A percentile compares a stretch with the other conserved stretches of the same genome.
Evolutionary conservation across 2,329 filamentous ascomycete genomes (phyloP).

Genomic region (Epichloe sp.): DNA sequence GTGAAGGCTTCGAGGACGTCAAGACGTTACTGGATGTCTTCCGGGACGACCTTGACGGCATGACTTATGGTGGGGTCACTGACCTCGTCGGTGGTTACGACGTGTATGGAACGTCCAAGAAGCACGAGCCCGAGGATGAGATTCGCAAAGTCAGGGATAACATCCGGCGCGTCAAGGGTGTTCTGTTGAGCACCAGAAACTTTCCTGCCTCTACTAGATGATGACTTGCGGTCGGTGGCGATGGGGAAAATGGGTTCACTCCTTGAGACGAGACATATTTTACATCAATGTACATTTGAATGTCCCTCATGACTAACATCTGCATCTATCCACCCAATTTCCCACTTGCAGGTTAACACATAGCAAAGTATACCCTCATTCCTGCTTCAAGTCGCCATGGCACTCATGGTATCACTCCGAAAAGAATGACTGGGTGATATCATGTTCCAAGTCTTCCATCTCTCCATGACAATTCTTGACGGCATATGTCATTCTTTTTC

Average conservation of each 20-base stretch:
- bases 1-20: slow-evolving; percentile 36
- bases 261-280: neutral
- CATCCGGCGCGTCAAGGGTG: slow-evolving; percentile 67
- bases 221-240: neutral
- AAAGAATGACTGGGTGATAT: too few species aligned
- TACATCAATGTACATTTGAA: neutral
- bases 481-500: slow-evolving; percentile 4
- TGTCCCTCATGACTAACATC: neutral
- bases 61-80: slow-evolving; percentile 33
- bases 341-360: neutral
- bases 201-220: slow-evolving; percentile 42
- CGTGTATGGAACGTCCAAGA: slow-evolving; percentile 29
- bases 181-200: slow-evolving; percentile 59
- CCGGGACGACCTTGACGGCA: slow-evolving; percentile 49
- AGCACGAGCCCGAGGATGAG: slow-evolving; percentile 51
- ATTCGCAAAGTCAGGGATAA: slow-evolving; percentile 60
- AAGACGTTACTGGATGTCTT: slow-evolving; percentile 43
- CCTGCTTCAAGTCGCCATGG: neutral
- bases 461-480: neutral
- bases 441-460: neutral
- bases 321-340: neutral
- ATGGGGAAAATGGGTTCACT: neutral
- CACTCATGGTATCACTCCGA: too few species aligned
- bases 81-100: slow-evolving; percentile 27
- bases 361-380: neutral